Base-by-base conservation (phyloP, 495 filamentous ascomycete species). In the Talaromyces ruber region DNA sequence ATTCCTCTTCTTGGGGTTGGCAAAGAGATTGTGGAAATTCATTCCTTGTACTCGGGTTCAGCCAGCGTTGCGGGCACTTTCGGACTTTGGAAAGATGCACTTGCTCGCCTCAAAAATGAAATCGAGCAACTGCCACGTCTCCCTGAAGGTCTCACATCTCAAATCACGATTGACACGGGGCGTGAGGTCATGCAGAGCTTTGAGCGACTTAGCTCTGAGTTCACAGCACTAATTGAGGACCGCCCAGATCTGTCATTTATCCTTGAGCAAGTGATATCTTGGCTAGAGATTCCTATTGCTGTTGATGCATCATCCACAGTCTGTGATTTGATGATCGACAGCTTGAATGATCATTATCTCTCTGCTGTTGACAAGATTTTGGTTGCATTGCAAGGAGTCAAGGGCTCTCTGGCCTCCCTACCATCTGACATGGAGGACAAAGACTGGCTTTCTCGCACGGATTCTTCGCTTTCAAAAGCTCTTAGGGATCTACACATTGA, bases 321-420 rank as follows among this genome's bases (percentile, higher is more conserved):
- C 12, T 25, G 25, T n/a, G 29, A 51, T 28, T 29, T 76, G 4
- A 64, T 71, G 14, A 54, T 79, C 12, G 62, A 72, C 26, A 66
- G 70, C 2, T 80, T 89, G n/a, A 84, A 87, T 47, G 63, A 78
- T 22, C 79, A 74, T 3, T 69, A 91, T n/a, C 78, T 86, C 9
- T 81, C 70, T 3, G 71, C 84, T 21, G 81, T 81, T 30, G 86
- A 90, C 71, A 82, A 82, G 55, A 82, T 92, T 47, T 82, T 93
- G 5, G 84, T 92, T 47, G 85, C 87, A 25, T 77, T 93, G 12
- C 90, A 96, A 63, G 82, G 85, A 64, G 79, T 91, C 66, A 83
- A 84, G 57, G 84, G 83, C 57, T 64, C 69, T 1, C 67, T 71
- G 14, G 57, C 65, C 29, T 65, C 63, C 1, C 72, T 84, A 2